Evolutionary conservation across 2,329 filamentous ascomycete species (phyloP).

Genomic region (Monosporascus sp.): DNA sequence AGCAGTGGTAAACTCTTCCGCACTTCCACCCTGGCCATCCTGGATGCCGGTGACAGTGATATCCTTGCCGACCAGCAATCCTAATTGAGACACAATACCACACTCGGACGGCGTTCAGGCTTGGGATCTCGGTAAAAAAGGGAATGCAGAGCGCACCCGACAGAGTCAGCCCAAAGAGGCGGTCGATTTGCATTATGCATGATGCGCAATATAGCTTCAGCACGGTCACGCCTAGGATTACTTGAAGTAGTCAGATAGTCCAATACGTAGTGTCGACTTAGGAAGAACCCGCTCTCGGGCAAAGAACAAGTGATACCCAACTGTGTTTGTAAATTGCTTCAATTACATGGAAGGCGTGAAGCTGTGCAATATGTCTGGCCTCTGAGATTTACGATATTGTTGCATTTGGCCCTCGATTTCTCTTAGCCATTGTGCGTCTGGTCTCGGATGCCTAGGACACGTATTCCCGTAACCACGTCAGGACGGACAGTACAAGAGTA

Average conservation of each 20-base stretch:
- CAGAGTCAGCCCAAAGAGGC: not conserved
- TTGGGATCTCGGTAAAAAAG: constrained; percentile 19
- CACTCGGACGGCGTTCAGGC: constrained; percentile 23
- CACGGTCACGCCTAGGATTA: not conserved
- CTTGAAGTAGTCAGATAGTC: constrained; percentile 1
- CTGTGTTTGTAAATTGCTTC: not conserved
- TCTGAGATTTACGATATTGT: not conserved
- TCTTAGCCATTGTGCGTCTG: no score
- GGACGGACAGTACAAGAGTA: no score
- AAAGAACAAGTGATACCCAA: constrained; percentile 4
- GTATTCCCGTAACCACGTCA: no score
- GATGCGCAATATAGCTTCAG: not conserved
- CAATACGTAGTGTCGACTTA: constrained; percentile 1
- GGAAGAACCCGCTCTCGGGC: not conserved
- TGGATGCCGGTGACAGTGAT: constrained; percentile 97
- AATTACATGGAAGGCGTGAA: not conserved
- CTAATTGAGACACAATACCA: constrained; percentile 36
- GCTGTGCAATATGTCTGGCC: not conserved
- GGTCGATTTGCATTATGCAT: not conserved
- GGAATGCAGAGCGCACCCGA: constrained; percentile 13
- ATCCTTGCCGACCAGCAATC: constrained; percentile 76
- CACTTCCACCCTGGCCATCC: constrained; percentile 93
- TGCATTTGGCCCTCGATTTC: no score
- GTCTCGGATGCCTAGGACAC: no score
- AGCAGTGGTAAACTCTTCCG: constrained; percentile 87